Percentiles rank a stretch among this genome's conserved stretches.
phyloP scores from a whole-genome alignment of 306 rosid genomes.

The Prunus campanulata region DNA sequence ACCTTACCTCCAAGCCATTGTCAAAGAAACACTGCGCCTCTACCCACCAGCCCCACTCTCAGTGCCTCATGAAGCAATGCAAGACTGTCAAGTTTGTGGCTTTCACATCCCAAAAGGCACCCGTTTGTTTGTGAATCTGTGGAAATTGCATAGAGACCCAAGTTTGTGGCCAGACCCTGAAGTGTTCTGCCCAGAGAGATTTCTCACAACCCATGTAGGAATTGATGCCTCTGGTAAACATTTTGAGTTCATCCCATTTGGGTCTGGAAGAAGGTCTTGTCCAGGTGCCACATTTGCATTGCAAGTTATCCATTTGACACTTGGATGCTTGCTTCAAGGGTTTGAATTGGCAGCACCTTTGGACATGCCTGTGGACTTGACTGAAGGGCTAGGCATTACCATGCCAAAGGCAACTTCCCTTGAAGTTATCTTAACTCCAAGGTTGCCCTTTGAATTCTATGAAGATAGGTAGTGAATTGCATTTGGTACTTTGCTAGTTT shows the following conservation, averaged over 20 bases:
- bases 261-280: slow-evolving; percentile 52
- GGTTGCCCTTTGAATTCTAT: slow-evolving; percentile 22
- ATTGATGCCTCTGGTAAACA: slow-evolving; percentile 35
- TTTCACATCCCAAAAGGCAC: slow-evolving; percentile 45
- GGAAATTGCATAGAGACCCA: slow-evolving; percentile 63
- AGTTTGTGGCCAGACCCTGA: slow-evolving; percentile 43
- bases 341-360: slow-evolving; percentile 34
- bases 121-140: slow-evolving; percentile 45
- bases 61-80: slow-evolving; percentile 53
- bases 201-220: slow-evolving; percentile 26
- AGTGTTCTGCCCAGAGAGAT: slow-evolving; percentile 49
- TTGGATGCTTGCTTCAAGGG: slow-evolving; percentile 52
- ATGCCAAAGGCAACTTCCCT: slow-evolving; percentile 46
- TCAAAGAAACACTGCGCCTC: slow-evolving; percentile 48
- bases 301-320: slow-evolving; percentile 36
- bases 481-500: background rate
- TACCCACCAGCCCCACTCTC: slow-evolving; percentile 53
- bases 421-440: slow-evolving; percentile 27
- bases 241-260: slow-evolving; percentile 55
- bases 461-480: background rate
- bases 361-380: slow-evolving; percentile 40
- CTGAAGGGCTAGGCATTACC: slow-evolving; percentile 46
- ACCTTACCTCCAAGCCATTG: slow-evolving; percentile 46
- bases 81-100: slow-evolving; percentile 40
- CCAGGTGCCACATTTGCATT: slow-evolving; percentile 46